Evolutionary conservation across 2,329 filamentous ascomycete species (phyloP), one percentile per base, ranked within the genome.

Genomic region (Phyllosticta citriasiana): DNA sequence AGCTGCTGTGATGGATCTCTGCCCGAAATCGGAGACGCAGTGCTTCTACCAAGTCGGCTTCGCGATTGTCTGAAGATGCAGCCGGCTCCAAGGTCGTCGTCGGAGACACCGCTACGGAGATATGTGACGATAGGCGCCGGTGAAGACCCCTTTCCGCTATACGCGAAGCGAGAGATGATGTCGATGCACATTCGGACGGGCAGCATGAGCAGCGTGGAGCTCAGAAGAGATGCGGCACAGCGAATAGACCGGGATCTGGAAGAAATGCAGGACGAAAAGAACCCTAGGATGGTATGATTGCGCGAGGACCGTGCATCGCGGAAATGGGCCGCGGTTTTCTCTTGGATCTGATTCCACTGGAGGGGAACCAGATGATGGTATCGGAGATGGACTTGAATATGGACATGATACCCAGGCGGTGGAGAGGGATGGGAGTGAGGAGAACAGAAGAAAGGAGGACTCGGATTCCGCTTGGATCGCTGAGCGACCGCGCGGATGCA

Each of bases 161-260:
- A 61, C 10, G 55, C 54, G n/a, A 61, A 61, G 54, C 54, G 51
- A 27, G 59, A 55, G 25, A 61, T 61, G 59, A 55, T 47, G 10
- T 9, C 14, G n/a, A 57, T 61, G 55, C 54, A 54, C 22, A 55
- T 61, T 24, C 53, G 40, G 12, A 57, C 40, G 2, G 59, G 59
- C 1, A 61, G 59, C 59, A 14, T 53, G 54, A 50, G 53, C 19
- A 55, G 52, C 27, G 59, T 30, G 3, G 27, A 27, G 19, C 35
- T 50, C 8, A 54, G 59, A 24, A 35, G 55, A 50, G 54, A 61
- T 27, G 59, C 59, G 9, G 59, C 59, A 19, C n/a, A 33, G 53
- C 35, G 40, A 12, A 33, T 60, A 22, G 58, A 60, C 26, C 58
- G 55, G 27, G 40, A 47, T 47, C 7, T 47, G 16, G 40, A 47